A percentile compares a stretch with the other conserved stretches of the same genome.
Conservation (phyloP, 2,329 filamentous ascomycete genomes). For the Blastomyces percursus region DNA sequence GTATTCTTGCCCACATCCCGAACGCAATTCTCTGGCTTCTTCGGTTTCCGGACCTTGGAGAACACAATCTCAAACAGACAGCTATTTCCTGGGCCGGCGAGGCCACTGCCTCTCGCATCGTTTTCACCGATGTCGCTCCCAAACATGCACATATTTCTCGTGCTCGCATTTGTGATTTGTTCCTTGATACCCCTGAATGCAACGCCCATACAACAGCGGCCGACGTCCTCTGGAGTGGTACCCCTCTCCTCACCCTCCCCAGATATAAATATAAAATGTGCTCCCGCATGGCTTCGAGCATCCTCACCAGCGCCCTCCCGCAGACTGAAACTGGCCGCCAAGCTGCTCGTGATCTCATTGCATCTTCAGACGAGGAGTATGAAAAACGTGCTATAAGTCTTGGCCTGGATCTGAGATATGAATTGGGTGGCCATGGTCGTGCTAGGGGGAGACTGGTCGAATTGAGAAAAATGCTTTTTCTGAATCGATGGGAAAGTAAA, state of each 20-base stretch:
- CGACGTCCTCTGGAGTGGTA: conserved; percentile 92
- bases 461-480: conserved; percentile 69
- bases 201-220: conserved; percentile 97
- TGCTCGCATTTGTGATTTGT: conserved; percentile 83
- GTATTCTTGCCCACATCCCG: conserved; percentile 73
- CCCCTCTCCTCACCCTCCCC: conserved; percentile 78
- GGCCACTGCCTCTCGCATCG: conserved; percentile 72
- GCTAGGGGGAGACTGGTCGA: conserved; percentile 59
- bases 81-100: conserved; percentile 73
- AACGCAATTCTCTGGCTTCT: conserved; percentile 90
- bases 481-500: conserved; percentile 72
- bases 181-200: conserved; percentile 94
- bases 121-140: conserved; percentile 93
- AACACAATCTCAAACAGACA: conserved; percentile 70
- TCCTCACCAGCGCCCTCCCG: conserved; percentile 79
- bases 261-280: conserved; percentile 98
- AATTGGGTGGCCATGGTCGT: conserved; percentile 24
- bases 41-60: conserved; percentile 90
- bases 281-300: conserved; percentile 92
- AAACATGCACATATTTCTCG: conserved; percentile 90
- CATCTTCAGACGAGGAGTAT: conserved; percentile 67
- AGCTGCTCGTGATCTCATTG: conserved; percentile 66
- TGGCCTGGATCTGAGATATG: conserved; percentile 53
- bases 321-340: conserved; percentile 53
- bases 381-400: conserved; percentile 64